Conservation (phyloP, 2,329 filamentous ascomycete species). For the Mycosphaerella arachidis region DNA sequence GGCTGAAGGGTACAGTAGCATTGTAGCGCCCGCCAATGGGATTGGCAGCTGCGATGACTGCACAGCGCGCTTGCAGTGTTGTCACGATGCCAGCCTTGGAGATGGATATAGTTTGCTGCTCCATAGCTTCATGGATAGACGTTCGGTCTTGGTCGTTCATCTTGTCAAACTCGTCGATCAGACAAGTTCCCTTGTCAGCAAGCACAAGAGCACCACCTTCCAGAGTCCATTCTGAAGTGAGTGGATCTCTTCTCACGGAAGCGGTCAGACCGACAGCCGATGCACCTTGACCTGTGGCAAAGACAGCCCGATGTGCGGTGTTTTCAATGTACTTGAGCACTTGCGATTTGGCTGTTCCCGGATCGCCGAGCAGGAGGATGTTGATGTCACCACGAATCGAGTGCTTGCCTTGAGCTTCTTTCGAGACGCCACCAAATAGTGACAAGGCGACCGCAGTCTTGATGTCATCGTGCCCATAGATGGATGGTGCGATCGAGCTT, state of each 20-base stretch:
- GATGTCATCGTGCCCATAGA: constrained; percentile 94
- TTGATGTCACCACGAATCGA: constrained; percentile 97
- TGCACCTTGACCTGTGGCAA: constrained; percentile 94
- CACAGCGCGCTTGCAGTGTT: constrained; percentile 89
- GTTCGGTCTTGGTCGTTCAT: constrained; percentile 99
- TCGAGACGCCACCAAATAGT: constrained; percentile 90
- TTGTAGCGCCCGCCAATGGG: constrained; percentile 96
- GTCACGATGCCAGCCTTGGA: constrained; percentile 98
- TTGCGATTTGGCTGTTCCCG: constrained; percentile 96
- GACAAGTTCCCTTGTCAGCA: constrained; percentile 87
- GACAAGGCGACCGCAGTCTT: constrained; percentile 95
- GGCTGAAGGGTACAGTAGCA: constrained; percentile 87
- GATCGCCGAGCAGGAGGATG: constrained; percentile 89
- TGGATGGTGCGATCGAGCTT: constrained; percentile 89
- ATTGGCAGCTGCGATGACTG: constrained; percentile 94
- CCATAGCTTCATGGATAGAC: constrained; percentile 99
- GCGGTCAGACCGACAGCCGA: constrained; percentile 96
- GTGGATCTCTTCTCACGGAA: constrained; percentile 87
- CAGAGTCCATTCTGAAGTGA: constrained; percentile 95
- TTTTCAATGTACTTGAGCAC: constrained; percentile 97
- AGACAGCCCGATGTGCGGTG: constrained; percentile 92
- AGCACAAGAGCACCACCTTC: constrained; percentile 94
- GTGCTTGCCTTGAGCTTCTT: constrained; percentile 82
- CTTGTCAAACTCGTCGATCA: constrained; percentile 99
- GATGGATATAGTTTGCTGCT: constrained; percentile 98